A percentile compares a stretch with the other conserved stretches of the same genome.
phyloP scores from a whole-genome alignment of 2,329 filamentous ascomycete species.

The Curvularia lunata region DNA sequence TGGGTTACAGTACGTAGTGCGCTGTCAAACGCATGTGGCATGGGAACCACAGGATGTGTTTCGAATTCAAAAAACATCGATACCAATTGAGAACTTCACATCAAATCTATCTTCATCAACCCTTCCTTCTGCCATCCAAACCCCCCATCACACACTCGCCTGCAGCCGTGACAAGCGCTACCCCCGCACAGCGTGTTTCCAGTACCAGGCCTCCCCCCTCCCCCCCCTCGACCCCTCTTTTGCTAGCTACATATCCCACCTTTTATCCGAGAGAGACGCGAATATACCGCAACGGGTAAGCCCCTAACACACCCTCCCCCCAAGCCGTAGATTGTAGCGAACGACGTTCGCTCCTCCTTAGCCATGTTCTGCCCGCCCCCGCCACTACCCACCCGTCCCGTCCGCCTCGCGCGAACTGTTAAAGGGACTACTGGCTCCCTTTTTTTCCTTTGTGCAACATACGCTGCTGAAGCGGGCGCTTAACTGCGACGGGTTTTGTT shows the following conservation, averaged over 20 bases:
- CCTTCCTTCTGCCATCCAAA: not conserved
- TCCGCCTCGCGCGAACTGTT: not conserved
- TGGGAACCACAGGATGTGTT: no score
- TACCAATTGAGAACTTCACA: not conserved
- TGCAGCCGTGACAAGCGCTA: not conserved
- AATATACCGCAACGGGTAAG: constrained; percentile 10
- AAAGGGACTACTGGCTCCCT: not conserved
- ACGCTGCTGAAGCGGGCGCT: no score
- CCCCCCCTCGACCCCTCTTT: not conserved
- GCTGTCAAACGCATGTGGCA: no score
- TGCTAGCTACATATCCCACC: not conserved
- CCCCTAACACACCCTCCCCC: not conserved
- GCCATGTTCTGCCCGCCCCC: not conserved
- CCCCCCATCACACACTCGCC: not conserved
- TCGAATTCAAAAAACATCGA: not conserved
- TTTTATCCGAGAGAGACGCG: not conserved
- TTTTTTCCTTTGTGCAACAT: not conserved
- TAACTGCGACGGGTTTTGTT: not conserved
- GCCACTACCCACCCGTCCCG: not conserved
- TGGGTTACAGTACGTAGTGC: no score
- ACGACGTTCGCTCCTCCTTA: constrained; percentile 13
- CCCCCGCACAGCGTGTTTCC: not conserved
- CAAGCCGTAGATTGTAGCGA: constrained; percentile 21
- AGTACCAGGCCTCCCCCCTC: not conserved
- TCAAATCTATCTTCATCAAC: not conserved